Conservation (phyloP, 2,329 filamentous ascomycete species). For the Monilinia fructigena region DNA sequence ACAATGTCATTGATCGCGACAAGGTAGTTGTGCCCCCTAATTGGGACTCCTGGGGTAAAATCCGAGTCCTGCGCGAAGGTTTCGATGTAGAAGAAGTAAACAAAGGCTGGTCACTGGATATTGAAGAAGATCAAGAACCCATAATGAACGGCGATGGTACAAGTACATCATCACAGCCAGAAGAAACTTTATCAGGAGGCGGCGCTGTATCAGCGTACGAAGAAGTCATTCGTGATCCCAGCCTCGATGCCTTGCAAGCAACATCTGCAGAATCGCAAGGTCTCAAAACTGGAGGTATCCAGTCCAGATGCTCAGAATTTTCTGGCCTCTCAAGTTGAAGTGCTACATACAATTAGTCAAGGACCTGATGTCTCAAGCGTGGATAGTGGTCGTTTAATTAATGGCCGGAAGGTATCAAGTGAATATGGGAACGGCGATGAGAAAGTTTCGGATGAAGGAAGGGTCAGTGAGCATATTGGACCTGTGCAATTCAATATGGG, state of each 20-base stretch:
- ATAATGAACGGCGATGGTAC: constrained; percentile 38
- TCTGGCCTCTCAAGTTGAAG: constrained; percentile 69
- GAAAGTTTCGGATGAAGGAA: constrained; percentile 32
- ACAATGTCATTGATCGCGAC: constrained; percentile 89
- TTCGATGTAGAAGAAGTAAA: constrained; percentile 90
- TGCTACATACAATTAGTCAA: constrained; percentile 64
- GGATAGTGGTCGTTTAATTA: constrained; percentile 33
- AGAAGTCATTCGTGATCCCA: constrained; percentile 74
- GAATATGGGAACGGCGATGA: constrained; percentile 32
- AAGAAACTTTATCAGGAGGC: constrained; percentile 45
- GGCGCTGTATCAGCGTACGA: constrained; percentile 74
- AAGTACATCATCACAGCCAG: constrained; percentile 26
- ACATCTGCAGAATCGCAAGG: constrained; percentile 47
- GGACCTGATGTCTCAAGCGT: constrained; percentile 51
- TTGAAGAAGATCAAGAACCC: constrained; percentile 56
- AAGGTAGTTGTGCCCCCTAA: constrained; percentile 93
- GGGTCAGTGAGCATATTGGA: constrained; percentile 71
- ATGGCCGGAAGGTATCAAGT: constrained; percentile 30
- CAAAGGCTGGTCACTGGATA: constrained; percentile 80
- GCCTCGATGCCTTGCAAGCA: constrained; percentile 58
- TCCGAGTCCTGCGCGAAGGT: constrained; percentile 82
- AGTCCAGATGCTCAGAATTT: constrained; percentile 77
- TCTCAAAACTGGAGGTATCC: constrained; percentile 52
- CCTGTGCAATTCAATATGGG: constrained; percentile 98
- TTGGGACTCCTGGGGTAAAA: constrained; percentile 99